Conservation (phyloP, 768 basidiomycete genomes). For the Tulasnella sp. region DNA sequence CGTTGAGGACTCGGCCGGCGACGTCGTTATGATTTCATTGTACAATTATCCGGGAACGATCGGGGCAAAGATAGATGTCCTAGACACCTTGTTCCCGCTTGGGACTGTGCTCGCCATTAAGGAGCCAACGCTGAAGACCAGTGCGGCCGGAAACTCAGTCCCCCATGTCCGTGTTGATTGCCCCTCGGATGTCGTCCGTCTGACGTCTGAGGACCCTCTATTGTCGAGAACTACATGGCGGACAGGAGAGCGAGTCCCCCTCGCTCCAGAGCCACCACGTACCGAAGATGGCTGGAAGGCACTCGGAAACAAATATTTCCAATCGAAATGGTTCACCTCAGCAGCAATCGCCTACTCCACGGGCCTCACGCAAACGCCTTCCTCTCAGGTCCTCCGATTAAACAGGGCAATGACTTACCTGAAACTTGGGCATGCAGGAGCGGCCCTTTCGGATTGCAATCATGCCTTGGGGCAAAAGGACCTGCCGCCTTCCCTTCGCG, state of each 20-base stretch:
- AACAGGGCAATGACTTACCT: slow-evolving; percentile 44
- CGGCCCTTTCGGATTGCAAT: slow-evolving; percentile 41
- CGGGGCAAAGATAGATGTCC: slow-evolving; percentile 8
- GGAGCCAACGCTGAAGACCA: slow-evolving; percentile 37
- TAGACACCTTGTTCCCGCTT: slow-evolving; percentile 38
- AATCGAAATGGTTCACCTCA: slow-evolving; percentile 25
- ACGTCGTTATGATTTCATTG: slow-evolving; percentile 13
- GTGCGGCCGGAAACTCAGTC: background rate
- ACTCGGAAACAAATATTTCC: slow-evolving; percentile 35
- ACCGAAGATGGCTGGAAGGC: slow-evolving; percentile 25
- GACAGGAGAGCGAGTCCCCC: background rate
- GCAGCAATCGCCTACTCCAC: slow-evolving; percentile 38
- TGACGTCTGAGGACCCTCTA: slow-evolving; percentile 2
- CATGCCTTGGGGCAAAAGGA: slow-evolving; percentile 28
- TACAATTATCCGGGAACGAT: slow-evolving; percentile 31
- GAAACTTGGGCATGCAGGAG: slow-evolving; percentile 39
- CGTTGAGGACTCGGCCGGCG: slow-evolving; percentile 28
- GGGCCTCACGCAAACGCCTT: slow-evolving; percentile 38
- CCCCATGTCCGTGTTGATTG: slow-evolving; percentile 37
- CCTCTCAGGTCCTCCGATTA: slow-evolving; percentile 38
- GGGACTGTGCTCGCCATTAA: slow-evolving; percentile 36
- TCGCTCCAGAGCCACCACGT: background rate
- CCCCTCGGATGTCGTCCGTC: slow-evolving; percentile 34
- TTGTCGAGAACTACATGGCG: slow-evolving; percentile 28
- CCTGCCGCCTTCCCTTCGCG: background rate